Evolutionary conservation across 441 rosid species (phyloP).

Genomic region (Viola pubescens): DNA sequence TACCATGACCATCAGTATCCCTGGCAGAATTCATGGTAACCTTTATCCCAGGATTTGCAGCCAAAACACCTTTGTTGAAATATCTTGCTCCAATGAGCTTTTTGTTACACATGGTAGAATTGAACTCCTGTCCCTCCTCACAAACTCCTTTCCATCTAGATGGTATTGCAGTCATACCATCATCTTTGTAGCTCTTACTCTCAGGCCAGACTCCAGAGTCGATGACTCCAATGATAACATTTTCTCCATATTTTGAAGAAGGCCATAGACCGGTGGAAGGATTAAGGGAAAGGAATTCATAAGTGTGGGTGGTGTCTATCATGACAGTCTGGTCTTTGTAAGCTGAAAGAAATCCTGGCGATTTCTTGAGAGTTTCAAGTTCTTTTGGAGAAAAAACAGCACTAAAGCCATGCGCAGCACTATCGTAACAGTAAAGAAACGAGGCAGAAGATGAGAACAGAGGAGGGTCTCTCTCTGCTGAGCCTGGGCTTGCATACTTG

Average conservation of each 20-base stretch:
- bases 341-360: conserved; percentile 41
- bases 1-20: conserved; percentile 35
- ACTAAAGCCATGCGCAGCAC: conserved; percentile 40
- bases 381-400: conserved; percentile 27
- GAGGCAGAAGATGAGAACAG: conserved; percentile 11
- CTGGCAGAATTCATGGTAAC: conserved; percentile 37
- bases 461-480: conserved; percentile 4
- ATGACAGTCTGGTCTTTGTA: conserved; percentile 27
- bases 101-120: conserved; percentile 32
- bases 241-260: conserved; percentile 32
- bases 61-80: conserved; percentile 36
- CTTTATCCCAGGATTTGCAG: conserved; percentile 27
- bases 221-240: conserved; percentile 34
- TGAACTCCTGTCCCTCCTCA: conserved; percentile 33
- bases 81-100: conserved; percentile 47
- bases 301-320: conserved; percentile 41
- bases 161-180: conserved; percentile 31
- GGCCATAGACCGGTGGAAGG: conserved; percentile 29
- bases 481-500: conserved; percentile 1
- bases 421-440: conserved; percentile 31
- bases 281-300: conserved; percentile 33
- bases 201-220: conserved; percentile 51
- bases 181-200: conserved; percentile 35
- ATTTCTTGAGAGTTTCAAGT: conserved; percentile 22
- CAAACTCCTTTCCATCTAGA: conserved; percentile 44